Conservation (phyloP, 2,329 filamentous ascomycete species). For the Zelopaecilomyces penicillatus region DNA sequence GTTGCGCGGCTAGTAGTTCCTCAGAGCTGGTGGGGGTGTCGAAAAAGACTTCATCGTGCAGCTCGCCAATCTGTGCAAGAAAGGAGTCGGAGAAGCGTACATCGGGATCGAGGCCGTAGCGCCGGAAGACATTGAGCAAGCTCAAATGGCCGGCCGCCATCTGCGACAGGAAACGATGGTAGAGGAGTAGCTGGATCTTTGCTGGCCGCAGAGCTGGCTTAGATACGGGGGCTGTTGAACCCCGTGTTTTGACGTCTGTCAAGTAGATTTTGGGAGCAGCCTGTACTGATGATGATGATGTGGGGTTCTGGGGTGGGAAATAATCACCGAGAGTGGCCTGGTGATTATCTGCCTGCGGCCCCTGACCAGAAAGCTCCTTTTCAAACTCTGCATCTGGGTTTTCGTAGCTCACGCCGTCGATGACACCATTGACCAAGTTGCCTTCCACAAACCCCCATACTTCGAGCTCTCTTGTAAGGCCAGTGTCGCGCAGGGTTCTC, state of each 20-base stretch:
- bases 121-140: constrained; percentile 57
- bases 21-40: constrained; percentile 34
- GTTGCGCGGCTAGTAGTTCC: background rate
- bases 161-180: constrained; percentile 73
- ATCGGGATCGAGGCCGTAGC: constrained; percentile 61
- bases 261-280: constrained; percentile 51
- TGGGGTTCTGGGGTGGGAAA: constrained; percentile 22
- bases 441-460: constrained; percentile 81
- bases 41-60: constrained; percentile 59
- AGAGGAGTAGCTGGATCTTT: constrained; percentile 81
- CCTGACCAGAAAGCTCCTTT: constrained; percentile 38
- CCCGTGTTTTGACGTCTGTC: constrained; percentile 81
- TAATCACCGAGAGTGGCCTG: constrained; percentile 35
- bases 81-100: constrained; percentile 70
- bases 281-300: background rate
- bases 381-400: constrained; percentile 69
- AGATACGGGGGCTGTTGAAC: constrained; percentile 54
- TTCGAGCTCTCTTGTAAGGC: constrained; percentile 67
- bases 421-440: constrained; percentile 78
- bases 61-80: constrained; percentile 60
- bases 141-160: constrained; percentile 65
- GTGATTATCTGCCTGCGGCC: constrained; percentile 16
- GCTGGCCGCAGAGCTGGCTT: constrained; percentile 65
- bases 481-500: constrained; percentile 60
- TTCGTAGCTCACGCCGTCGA: constrained; percentile 73